phyloP scores from a whole-genome alignment of 805 yeast species.

The Sugiyamaella boreocaroliniensis region DNA sequence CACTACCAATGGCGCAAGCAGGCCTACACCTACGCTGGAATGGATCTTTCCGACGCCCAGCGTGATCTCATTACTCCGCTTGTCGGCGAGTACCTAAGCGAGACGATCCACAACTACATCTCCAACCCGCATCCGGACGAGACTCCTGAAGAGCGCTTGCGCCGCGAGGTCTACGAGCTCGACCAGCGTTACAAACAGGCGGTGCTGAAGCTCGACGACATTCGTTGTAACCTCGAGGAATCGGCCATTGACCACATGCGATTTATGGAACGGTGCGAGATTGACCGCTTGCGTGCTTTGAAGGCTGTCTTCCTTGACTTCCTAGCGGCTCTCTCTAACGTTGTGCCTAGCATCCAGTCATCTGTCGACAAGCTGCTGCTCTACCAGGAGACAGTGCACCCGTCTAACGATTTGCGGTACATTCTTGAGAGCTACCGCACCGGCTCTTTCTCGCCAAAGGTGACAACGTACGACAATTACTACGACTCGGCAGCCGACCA shows the following conservation, averaged over 20 bases:
- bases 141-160: slow-evolving; percentile 44
- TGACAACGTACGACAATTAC: slow-evolving; percentile 70
- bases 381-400: slow-evolving; percentile 65
- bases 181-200: slow-evolving; percentile 51
- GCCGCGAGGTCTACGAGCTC: slow-evolving; percentile 50
- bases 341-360: slow-evolving; percentile 49
- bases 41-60: slow-evolving; percentile 13
- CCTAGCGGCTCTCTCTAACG: slow-evolving; percentile 57
- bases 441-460: slow-evolving; percentile 69
- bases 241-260: slow-evolving; percentile 58
- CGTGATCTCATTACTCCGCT: slow-evolving; percentile 17
- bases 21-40: slow-evolving; percentile 51
- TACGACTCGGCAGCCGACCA: slow-evolving; percentile 61
- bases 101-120: slow-evolving; percentile 24
- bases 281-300: slow-evolving; percentile 67
- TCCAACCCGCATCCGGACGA: slow-evolving; percentile 38
- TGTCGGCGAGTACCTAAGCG: slow-evolving; percentile 29
- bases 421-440: slow-evolving; percentile 62
- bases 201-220: slow-evolving; percentile 53
- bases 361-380: slow-evolving; percentile 55
- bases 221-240: slow-evolving; percentile 71
- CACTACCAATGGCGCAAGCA: slow-evolving; percentile 74
- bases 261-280: slow-evolving; percentile 77
- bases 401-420: slow-evolving; percentile 58
- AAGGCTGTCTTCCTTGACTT: slow-evolving; percentile 72